Evolutionary conservation across 2,329 filamentous ascomycete genomes (phyloP), one percentile per base, ranked within the genome.

Genomic region (Clonostachys solani): DNA sequence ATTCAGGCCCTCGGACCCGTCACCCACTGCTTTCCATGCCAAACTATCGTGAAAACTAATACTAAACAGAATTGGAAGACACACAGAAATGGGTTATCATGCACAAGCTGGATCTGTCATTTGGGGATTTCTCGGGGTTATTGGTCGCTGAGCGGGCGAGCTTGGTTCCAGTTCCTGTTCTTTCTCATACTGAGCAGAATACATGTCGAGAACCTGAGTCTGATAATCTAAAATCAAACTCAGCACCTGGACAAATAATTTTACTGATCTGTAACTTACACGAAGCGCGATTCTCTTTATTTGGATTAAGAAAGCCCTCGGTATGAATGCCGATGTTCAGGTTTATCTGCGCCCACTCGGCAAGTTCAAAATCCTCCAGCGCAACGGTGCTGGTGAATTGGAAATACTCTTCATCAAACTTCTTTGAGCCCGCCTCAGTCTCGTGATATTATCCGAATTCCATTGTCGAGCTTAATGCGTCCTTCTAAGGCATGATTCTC

Each of bases 381-480:
- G 36, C 36, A n/a, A 38, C 36, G 17, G 7, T 38, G 36, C 36
- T 10, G 15, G 36, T 15, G 36, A 38, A 38, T 12, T 12, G 13
- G 12, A n/a, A 38, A 18, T 38, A 38, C 4, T 12, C 10, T 18
- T 38, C 12, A 18, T 38, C 12, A 18, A n/a, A 38, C 5, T 38
- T 12, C 36, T 38, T 18, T n/a, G 7, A n/a, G 15, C 10, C 12
- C 8, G 17, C 7, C 6, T n/a, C 15, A 8, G 12, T 12, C 36
- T 18, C 15, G 17, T 38, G 36, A 12, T 38, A 38, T 9, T 38
- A 38, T 10, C 15, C 36, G 15, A 38, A 38, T 53, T 80, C 76
- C 77, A 80, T 80, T 13, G 74, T 64, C 1, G 73, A 74, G 16
- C 75, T 62, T 1, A 69, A 66, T 0, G 77, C 75, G 19, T 75